Evolutionary conservation across 257 asterid genomes (phyloP), one percentile per base, ranked within the genome.

Genomic region (Salvia splendens): DNA sequence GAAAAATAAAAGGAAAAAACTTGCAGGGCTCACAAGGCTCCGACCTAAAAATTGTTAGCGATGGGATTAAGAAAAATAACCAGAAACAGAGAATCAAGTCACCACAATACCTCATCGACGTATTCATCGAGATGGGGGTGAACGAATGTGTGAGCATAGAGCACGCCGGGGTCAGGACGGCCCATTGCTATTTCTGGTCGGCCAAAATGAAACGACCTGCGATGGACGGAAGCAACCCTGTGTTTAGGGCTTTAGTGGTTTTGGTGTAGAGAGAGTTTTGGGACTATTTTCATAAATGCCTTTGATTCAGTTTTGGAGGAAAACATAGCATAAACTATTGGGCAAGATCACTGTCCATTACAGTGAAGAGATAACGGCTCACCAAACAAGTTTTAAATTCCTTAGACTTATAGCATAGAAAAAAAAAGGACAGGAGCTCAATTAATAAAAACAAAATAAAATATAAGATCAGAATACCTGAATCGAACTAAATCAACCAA

Each of bases 151-250:
- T 90, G 99, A 33, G 95, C 89, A 71, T 88, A 93, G 80, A 93
- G 88, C 73, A 90, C 97, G 68, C 87, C 82, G 51, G 97, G 95
- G 68, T 88, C 97, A 10, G 97, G 92, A 42, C 96, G 92, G 67
- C 95, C 97, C 96, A 93, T 80, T 17, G 62, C 63, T 61, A 35
- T 65, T 52, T 67, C 52, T 61, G 56, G 75, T 53, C 63, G 70
- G 28, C 46, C 70, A 45, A 59, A 62, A 47, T 46, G 30, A 55
- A 42, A 20, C 64, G 43, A 30, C 50, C 15, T 61, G 68, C 59
- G 42, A 41, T 51, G 33, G 72, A 14, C 43, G 48, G 65, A 59
- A 61, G 71, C 42, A 48, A 15, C 40, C 16, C 38, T 33, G 6
- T 41, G 15, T 62, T 61, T 62, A 62, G 67, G 67, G 67, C 54